Evolutionary conservation across 2,329 filamentous ascomycete genomes (phyloP), one percentile per base, ranked within the genome.

Genomic region (Aspergillus felis): DNA sequence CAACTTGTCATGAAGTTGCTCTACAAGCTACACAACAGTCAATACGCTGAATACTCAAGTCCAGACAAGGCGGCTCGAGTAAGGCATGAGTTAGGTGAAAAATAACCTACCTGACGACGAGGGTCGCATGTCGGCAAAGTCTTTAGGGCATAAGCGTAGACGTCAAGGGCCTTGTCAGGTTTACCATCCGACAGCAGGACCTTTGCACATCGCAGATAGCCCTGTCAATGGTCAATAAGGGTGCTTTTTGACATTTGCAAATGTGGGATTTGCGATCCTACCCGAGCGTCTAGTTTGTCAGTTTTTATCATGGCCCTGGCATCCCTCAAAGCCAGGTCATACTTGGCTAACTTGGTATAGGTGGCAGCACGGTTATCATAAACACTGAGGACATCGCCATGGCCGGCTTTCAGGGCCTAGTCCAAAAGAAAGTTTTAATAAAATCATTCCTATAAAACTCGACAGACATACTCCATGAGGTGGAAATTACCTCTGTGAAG

Each of bases 71-170:
- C 3, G 6, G 32, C 32, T 7, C 5, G 14, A 38, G 6, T 47
- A 14, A 25, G 22, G 20, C 38, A 49, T 17, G 29, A 42, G 53
- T n/a, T 8, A 62, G 17, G 20, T 41, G 12, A 17, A 50, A 47
- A 51, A 51, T 20, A 57, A 65, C 63, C 56, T 50, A 74, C 74
- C 59, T 63, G 64, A 54, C 69, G 67, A 22, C 68, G 61, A 8
- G 68, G 59, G 55, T 79, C 73, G 29, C 73, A 68, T n/a, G 72
- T 66, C 9, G 77, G 72, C 22, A 86, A 73, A 49, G 74, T 77
- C 59, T 80, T 82, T 61, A 87, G 71, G n/a, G 82, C 85, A 65
- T 83, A 81, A 27, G 79, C 76, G 69, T 86, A 87, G 25, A 86
- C 79, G 10, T 80, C 77, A 12, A 83, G 64, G 5, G 85, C 85